A percentile compares a stretch with the other conserved stretches of the same genome.
These are phyloP conservation scores for Sporothrix brunneoviolacea DNA, from an alignment of 2,329 filamentous ascomycete species.

Conservation along the genomic window DNA sequence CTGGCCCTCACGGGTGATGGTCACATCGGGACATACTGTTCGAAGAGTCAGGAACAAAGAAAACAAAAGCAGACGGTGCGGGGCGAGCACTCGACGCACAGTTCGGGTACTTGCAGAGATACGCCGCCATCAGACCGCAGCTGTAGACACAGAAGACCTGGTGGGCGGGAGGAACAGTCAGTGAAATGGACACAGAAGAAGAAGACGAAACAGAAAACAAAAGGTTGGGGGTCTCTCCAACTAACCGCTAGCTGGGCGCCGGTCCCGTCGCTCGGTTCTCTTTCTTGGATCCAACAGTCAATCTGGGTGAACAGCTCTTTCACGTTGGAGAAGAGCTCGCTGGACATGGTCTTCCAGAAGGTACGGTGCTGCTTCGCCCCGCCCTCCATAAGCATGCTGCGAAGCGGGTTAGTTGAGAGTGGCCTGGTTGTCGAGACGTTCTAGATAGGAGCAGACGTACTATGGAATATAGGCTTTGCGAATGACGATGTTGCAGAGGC, in stretches of 20 bases:
- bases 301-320: constrained; percentile 40
- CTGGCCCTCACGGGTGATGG: constrained; percentile 33
- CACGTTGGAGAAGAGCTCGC: constrained; percentile 42
- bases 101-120: constrained; percentile 38
- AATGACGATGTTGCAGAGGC: constrained; percentile 51
- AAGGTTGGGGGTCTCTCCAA: constrained; percentile 15
- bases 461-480: constrained; percentile 52
- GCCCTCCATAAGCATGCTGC: constrained; percentile 36
- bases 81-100: constrained; percentile 8
- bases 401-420: neutral
- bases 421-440: neutral
- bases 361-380: constrained; percentile 21
- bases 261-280: constrained; percentile 38
- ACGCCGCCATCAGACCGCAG: constrained; percentile 43
- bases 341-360: constrained; percentile 36
- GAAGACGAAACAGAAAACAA: neutral
- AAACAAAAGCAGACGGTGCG: neutral
- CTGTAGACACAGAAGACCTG: constrained; percentile 45
- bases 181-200: neutral
- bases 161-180: neutral
- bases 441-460: constrained; percentile 33
- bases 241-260: constrained; percentile 46
- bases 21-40: constrained; percentile 34
- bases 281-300: constrained; percentile 40
- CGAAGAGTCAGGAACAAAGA: neutral